Base-by-base conservation (phyloP, 148 eudicot species). In the Heliosperma pusillum region DNA sequence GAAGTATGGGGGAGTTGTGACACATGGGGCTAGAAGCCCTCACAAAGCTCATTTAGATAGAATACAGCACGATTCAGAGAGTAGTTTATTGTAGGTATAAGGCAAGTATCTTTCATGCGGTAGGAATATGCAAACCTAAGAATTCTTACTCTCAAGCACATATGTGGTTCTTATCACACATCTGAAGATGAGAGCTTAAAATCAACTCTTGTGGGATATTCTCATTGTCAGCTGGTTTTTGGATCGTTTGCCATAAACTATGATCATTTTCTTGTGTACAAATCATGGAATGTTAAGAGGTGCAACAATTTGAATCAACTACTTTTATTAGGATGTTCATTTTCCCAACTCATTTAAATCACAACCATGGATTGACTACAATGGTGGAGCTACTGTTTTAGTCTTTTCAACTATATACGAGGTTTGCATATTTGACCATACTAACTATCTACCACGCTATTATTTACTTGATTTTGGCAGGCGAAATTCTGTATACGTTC, bases 401-500 rank as follows among this genome's bases (percentile, higher is more conserved):
- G 50, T 36, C 16, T 5, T 20, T 5, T 25, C n/a, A 42, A 40
- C 71, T 42, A 40, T 67, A 50, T 42, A 10, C 27, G 1, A 42
- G 53, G 9, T 15, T 61, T 26, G 27, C 63, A 22, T 22, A 59
- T 50, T 12, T 44, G 47, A 73, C n/a, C 30, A 29, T 66, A 10
- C 22, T 42, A 13, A 25, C 61, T 40, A 22, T 17, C 45, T 40
- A 10, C 61, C 5, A 15, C 22, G 69, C 47, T 3, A 27, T 56
- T 81, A 72, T 66, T 74, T 63, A 44, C 27, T 40, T 33, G 9
- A 56, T 62, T 42, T 11, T 67, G 66, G 83, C 89, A 95, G 99
- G 92, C 60, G 97, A 92, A 85, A 68, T 82, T 76, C 71, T 89
- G 1, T 89, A 89, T 71, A 87, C 97, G 55, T 95, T 95, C 83